These are phyloP conservation scores for Aspergillus biplanus DNA, from an alignment of 495 filamentous ascomycete species.

Conservation along the genomic window DNA sequence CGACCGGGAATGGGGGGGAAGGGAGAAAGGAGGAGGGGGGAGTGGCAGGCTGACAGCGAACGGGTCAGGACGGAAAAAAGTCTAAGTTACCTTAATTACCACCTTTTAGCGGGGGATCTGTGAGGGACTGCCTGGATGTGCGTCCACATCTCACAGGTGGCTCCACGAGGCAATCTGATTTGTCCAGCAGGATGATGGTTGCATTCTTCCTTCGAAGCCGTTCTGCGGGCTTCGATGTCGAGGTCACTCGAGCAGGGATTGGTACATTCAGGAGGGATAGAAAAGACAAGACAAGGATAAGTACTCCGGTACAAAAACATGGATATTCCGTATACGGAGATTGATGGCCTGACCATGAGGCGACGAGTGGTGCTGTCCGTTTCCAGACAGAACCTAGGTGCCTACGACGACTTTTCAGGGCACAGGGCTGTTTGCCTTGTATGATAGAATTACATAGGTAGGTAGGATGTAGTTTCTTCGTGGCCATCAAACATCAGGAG, in stretches of 20 bases:
- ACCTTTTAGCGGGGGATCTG: slow-evolving; percentile 1
- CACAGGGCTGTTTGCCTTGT: no score
- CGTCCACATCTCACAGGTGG: slow-evolving; percentile 1
- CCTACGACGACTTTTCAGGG: background rate
- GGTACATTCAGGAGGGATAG: slow-evolving; percentile 1
- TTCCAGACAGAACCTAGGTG: background rate
- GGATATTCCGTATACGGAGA: slow-evolving; percentile 7
- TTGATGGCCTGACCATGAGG: slow-evolving; percentile 3
- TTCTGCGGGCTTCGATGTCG: slow-evolving; percentile 4
- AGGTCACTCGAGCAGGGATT: background rate
- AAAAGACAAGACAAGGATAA: slow-evolving; percentile 4
- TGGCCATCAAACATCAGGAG: no score
- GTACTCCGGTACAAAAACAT: slow-evolving; percentile 8
- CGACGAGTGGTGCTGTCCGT: background rate
- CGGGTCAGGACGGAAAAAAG: slow-evolving; percentile 12
- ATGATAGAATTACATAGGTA: no score
- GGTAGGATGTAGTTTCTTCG: no score
- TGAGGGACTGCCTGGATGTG: background rate
- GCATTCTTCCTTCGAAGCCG: slow-evolving; percentile 4
- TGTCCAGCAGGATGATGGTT: background rate
- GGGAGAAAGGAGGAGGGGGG: no score
- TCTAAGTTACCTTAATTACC: slow-evolving; percentile 18
- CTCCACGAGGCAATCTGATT: slow-evolving; percentile 7
- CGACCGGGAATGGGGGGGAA: no score
- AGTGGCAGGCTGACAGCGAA: background rate